Conservation (phyloP, 257 asterid genomes). For the Solanum raphanifolium region DNA sequence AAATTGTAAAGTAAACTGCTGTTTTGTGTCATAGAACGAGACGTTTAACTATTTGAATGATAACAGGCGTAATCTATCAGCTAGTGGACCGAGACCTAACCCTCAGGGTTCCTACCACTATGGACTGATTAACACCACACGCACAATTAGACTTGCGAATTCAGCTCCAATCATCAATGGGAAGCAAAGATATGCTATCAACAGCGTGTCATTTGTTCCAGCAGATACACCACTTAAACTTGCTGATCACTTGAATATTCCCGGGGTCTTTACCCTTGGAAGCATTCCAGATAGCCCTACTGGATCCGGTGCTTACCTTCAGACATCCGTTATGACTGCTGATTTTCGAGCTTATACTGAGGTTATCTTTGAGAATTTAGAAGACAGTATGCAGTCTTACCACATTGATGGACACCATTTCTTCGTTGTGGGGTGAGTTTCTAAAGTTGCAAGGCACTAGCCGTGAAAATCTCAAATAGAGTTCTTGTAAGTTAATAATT, state of each 20-base stretch:
- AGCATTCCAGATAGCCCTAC: constrained; percentile 19
- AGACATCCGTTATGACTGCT: constrained; percentile 29
- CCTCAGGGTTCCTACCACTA: constrained; percentile 32
- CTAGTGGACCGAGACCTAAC: constrained; percentile 27
- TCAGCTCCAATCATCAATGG: constrained; percentile 19
- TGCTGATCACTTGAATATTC: constrained; percentile 25
- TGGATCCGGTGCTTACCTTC: constrained; percentile 9
- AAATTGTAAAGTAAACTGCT: no score
- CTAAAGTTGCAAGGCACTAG: background rate
- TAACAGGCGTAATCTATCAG: constrained; percentile 22
- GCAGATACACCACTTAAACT: constrained; percentile 31
- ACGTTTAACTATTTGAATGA: background rate
- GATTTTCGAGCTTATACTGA: constrained; percentile 23
- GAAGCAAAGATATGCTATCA: constrained; percentile 23
- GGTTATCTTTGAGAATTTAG: constrained; percentile 16
- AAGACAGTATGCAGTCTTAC: constrained; percentile 12
- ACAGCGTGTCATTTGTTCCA: constrained; percentile 17
- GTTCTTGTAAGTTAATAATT: no score
- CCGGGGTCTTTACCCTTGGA: constrained; percentile 15
- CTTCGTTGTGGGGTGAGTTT: constrained; percentile 3
- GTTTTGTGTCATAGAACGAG: background rate
- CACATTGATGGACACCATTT: constrained; percentile 9
- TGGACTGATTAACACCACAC: constrained; percentile 18
- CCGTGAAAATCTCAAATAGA: background rate
- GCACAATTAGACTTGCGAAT: constrained; percentile 16